Conservation (phyloP, 805 yeast species). For the Kuraishia hungarica region DNA sequence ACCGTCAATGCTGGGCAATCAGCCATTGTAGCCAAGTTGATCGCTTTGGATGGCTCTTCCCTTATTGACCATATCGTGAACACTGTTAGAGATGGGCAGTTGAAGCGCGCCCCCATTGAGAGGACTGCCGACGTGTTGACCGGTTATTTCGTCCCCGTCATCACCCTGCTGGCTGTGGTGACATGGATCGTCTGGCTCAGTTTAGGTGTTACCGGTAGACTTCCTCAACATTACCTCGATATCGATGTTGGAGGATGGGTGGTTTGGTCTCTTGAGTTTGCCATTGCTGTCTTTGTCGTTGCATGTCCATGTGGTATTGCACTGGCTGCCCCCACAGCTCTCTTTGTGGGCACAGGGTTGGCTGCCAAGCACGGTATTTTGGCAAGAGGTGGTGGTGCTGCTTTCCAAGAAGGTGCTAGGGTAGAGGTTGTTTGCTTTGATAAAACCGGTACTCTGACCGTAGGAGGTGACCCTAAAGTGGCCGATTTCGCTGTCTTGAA, state of each 20-base stretch:
- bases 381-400: slow-evolving; percentile 76
- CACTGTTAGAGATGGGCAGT: slow-evolving; percentile 66
- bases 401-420: slow-evolving; percentile 68
- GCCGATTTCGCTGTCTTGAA: slow-evolving; percentile 35
- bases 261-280: slow-evolving; percentile 70
- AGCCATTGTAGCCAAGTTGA: slow-evolving; percentile 44
- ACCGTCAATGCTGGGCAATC: slow-evolving; percentile 56
- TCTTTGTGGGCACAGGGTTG: slow-evolving; percentile 71
- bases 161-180: slow-evolving; percentile 46
- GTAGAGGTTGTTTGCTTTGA: slow-evolving; percentile 64
- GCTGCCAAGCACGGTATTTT: slow-evolving; percentile 73
- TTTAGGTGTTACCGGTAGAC: slow-evolving; percentile 42
- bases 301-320: slow-evolving; percentile 88
- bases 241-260: slow-evolving; percentile 68
- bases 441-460: slow-evolving; percentile 71
- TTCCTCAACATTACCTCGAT: slow-evolving; percentile 51
- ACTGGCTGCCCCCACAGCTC: slow-evolving; percentile 77
- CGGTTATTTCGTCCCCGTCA: slow-evolving; percentile 65
- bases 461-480: slow-evolving; percentile 48
- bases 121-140: slow-evolving; percentile 61
- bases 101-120: slow-evolving; percentile 67
- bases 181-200: slow-evolving; percentile 68
- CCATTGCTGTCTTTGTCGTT: slow-evolving; percentile 72
- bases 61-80: slow-evolving; percentile 61
- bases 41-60: slow-evolving; percentile 55